Evolutionary conservation across 176 grass and related monocot genomes (phyloP).

Genomic region (Secale cereale): DNA sequence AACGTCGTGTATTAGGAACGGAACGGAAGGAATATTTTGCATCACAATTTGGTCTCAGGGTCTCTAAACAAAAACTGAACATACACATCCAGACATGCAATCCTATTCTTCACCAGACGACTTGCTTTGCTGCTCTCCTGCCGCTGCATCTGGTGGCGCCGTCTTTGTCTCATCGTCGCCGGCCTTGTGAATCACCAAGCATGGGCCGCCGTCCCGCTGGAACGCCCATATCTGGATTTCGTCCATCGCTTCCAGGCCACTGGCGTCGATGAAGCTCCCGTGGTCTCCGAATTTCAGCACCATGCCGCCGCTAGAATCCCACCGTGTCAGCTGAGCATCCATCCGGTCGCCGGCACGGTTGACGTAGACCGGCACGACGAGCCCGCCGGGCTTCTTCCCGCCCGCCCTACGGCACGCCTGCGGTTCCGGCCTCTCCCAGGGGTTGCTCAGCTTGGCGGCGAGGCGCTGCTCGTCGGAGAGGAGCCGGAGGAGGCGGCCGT

Average conservation of each 20-base stretch:
- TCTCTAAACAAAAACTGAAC: neutral
- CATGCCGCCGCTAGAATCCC: neutral
- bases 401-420: neutral
- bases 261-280: neutral
- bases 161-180: neutral
- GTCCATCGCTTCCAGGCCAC: neutral
- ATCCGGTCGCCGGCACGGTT: neutral
- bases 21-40: too few species aligned
- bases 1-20: too few species aligned
- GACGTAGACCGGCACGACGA: neutral
- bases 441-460: neutral
- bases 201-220: neutral
- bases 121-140: neutral
- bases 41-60: too few species aligned
- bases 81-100: neutral
- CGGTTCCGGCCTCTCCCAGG: neutral
- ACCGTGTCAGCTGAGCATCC: neutral
- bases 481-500: neutral
- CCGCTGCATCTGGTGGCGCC: neutral
- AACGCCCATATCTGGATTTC: neutral
- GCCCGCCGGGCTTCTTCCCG: neutral
- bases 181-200: neutral
- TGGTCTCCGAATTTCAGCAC: neutral
- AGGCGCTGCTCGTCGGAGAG: neutral
- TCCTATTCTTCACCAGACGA: neutral